Evolutionary conservation across 495 filamentous ascomycete genomes (phyloP).

Genomic region (Symbiotaphrina buchneri): DNA sequence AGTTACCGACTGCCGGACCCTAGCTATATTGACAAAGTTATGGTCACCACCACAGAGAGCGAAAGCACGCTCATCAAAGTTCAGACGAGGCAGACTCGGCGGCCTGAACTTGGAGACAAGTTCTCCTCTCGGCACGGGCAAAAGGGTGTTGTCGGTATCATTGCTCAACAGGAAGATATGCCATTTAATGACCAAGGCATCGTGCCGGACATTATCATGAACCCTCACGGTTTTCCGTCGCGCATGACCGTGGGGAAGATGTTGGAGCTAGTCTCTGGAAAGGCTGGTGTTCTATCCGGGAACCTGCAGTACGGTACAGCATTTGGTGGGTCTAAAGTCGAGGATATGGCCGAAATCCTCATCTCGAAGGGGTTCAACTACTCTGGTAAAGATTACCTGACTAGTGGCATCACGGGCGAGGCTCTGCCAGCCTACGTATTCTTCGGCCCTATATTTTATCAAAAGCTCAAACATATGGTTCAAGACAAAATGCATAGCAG

Average conservation of each 20-base stretch:
- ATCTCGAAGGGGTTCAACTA: slow-evolving; percentile 83
- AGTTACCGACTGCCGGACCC: slow-evolving; percentile 69
- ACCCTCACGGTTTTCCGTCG: slow-evolving; percentile 97
- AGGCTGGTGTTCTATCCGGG: slow-evolving; percentile 71
- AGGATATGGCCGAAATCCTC: slow-evolving; percentile 70
- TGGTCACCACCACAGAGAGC: slow-evolving; percentile 67
- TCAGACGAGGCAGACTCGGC: slow-evolving; percentile 74
- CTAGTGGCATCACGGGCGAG: slow-evolving; percentile 87
- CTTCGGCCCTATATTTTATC: slow-evolving; percentile 97
- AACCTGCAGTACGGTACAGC: slow-evolving; percentile 79
- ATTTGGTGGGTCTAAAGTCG: slow-evolving; percentile 78
- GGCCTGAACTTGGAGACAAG: slow-evolving; percentile 57
- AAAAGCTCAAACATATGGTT: slow-evolving; percentile 99
- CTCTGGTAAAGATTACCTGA: slow-evolving; percentile 90
- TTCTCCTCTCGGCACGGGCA: slow-evolving; percentile 23
- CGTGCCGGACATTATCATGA: slow-evolving; percentile 97
- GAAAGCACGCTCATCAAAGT: slow-evolving; percentile 73
- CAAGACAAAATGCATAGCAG: slow-evolving; percentile 99
- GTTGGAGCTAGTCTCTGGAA: slow-evolving; percentile 84
- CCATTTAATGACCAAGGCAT: slow-evolving; percentile 85
- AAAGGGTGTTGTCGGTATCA: slow-evolving; percentile 72
- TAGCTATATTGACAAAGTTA: slow-evolving; percentile 80
- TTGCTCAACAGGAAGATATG: slow-evolving; percentile 89
- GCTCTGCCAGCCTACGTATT: slow-evolving; percentile 89
- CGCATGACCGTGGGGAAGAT: slow-evolving; percentile 99